Base-by-base conservation (phyloP, 163 green algal genomes). In the Scenedesmus sp. region DNA sequence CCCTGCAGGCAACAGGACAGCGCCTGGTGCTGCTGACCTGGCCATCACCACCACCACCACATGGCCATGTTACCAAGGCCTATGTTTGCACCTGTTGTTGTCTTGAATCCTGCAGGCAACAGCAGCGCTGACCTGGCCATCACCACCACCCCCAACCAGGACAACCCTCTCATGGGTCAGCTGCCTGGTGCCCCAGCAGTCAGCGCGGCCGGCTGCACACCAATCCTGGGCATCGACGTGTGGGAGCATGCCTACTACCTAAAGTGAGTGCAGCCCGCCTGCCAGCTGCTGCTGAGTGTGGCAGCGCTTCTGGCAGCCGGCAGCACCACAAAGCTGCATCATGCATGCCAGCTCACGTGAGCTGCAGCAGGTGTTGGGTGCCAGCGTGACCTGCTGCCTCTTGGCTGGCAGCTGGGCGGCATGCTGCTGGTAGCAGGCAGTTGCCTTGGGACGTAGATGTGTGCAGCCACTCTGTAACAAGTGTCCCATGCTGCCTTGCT, bases 141-240 rank as follows among this genome's bases (percentile, higher is more conserved):
- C 13, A 88, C 73, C 57, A 86, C 57, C 59, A 94, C 88, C 23
- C 82, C 87, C 83, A 92, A 94, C 82, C 91, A 94, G 88, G 91
- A 94, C 87, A 94, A 94, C 91, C 91, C 91, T 6, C 91, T 94
- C 9, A 94, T 94, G 91, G 70, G 70, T 3, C 20, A 57, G 16
- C 79, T 92, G 64, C 88, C 88, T 26, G 77, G 88, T 23, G 88
- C 79, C 2, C 62, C 86, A 26, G 23, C 55, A 10, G 82, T 88
- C 1, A 91, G 66, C 13, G 23, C 34, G 13, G 57, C 83, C 8
- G 81, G 74, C 74, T 91, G 87, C 82, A 95, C 76, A 2, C 96
- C 96, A 2, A 92, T 98, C 55, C 91, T 98, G 55, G 95, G 95
- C 16, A 91, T 98, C 13, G 96, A 98, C 89, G 96, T 98, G 54